These are phyloP conservation scores for Conringia planisiliqua DNA, from an alignment of 345 rosid genomes.

Conservation along the genomic window DNA sequence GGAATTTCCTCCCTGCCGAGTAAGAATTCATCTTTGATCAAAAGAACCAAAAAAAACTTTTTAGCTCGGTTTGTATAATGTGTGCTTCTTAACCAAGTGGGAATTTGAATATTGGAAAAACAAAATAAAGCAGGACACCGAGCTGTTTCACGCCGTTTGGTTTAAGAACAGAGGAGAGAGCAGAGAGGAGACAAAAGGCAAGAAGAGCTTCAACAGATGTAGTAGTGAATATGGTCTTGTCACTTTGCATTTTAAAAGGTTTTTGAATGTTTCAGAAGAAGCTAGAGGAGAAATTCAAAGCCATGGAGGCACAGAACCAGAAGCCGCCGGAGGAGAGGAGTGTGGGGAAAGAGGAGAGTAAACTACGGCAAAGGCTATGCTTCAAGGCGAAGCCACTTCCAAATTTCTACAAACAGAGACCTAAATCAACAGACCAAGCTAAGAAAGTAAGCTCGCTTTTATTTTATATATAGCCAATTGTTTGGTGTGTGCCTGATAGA, in stretches of 20 bases:
- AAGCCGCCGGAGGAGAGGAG: conserved; percentile 54
- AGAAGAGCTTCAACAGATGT: conserved; percentile 13
- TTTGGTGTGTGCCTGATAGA: not conserved
- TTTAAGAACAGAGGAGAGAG: conserved; percentile 78
- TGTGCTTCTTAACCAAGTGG: conserved; percentile 13
- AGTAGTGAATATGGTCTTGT: not conserved
- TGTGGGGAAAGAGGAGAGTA: conserved; percentile 63
- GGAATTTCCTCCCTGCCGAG: conserved; percentile 77
- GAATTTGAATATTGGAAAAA: not conserved
- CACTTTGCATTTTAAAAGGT: not conserved
- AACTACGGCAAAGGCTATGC: conserved; percentile 61
- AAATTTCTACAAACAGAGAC: conserved; percentile 66
- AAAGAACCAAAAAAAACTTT: not conserved
- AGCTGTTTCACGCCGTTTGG: conserved; percentile 60
- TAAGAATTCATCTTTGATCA: conserved; percentile 33
- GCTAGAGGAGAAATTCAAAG: conserved; percentile 81
- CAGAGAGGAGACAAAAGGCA: conserved; percentile 78
- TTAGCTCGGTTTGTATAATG: conserved; percentile 45
- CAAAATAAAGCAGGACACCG: conserved; percentile 54
- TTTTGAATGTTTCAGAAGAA: conserved; percentile 45
- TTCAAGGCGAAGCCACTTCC: conserved; percentile 96
- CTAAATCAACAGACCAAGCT: conserved; percentile 33
- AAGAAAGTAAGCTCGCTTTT: conserved; percentile 45
- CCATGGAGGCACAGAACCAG: conserved; percentile 40
- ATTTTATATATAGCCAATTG: not conserved